These are phyloP conservation scores for Lepidium aucheri DNA, from an alignment of 345 rosid genomes.

Conservation along the genomic window DNA sequence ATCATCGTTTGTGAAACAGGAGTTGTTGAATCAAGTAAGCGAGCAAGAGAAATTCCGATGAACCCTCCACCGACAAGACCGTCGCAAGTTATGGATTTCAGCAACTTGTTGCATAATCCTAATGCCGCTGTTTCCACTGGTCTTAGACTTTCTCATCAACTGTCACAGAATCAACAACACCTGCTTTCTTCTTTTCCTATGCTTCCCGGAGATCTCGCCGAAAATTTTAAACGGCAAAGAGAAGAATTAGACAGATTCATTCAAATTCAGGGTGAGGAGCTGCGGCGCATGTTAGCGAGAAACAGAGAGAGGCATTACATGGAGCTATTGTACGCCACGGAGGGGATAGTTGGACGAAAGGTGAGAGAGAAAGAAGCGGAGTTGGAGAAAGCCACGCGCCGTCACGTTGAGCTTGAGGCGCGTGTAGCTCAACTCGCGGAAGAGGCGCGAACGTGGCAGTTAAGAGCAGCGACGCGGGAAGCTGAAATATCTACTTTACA, in stretches of 20 bases:
- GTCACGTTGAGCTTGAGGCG: slow-evolving; percentile 58
- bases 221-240: slow-evolving; percentile 52
- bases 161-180: slow-evolving; percentile 34
- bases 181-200: background rate
- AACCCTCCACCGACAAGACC: background rate
- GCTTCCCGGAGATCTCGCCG: slow-evolving; percentile 40
- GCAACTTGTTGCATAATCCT: background rate
- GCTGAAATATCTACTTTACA: slow-evolving; percentile 58
- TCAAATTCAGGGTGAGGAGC: slow-evolving; percentile 61
- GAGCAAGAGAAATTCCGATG: slow-evolving; percentile 40
- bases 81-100: background rate
- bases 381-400: slow-evolving; percentile 52
- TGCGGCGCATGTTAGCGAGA: slow-evolving; percentile 54
- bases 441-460: slow-evolving; percentile 77
- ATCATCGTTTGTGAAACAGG: background rate
- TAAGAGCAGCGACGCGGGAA: slow-evolving; percentile 64
- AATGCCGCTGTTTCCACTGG: slow-evolving; percentile 56
- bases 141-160: background rate
- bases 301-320: slow-evolving; percentile 52
- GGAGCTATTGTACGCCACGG: slow-evolving; percentile 52
- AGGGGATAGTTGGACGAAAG: slow-evolving; percentile 38
- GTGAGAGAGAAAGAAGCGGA: slow-evolving; percentile 57
- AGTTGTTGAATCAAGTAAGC: slow-evolving; percentile 39
- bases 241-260: slow-evolving; percentile 64
- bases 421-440: slow-evolving; percentile 59